Evolutionary conservation across 805 yeast genomes (phyloP), one percentile per base, ranked within the genome.

Genomic region (Metschnikowia sp.): DNA sequence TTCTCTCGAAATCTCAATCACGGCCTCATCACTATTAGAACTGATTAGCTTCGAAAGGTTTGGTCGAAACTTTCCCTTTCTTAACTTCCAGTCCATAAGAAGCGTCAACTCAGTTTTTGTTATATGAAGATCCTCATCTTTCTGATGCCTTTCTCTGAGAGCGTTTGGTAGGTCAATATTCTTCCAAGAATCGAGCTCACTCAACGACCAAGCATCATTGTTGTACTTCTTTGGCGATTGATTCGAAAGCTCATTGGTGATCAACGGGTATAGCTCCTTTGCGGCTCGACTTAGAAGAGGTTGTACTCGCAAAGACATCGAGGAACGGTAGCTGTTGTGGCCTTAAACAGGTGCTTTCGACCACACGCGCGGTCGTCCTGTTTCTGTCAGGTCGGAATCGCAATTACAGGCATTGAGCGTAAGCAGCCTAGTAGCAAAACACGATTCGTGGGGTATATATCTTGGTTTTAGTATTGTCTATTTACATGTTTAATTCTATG

Each of bases 1-100:
- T 11, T 47, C 54, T 22, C 49, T 50, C 1, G 79, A 68, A 12
- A 56, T 52, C 4, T 47, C 45, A 39, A 58, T 53, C n/a, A 75
- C 76, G 8, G 39, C 42, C 1, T 57, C 55, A 0, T 49, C 58
- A 7, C 58, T 63, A 51, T 76, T 76, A 10, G 74, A 65, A 36
- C 54, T 57, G 29, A 76, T 72, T 31, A 75, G 57, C 42, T 72
- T 74, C 15, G 70, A 71, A 10, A 76, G 61, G 2, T 68, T 65
- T 3, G 80, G 77, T 22, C 81, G 59, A 50, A 71, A 76, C 43
- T 72, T 75, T 1, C 66, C 66, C 40, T 56, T 59, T n/a, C 63
- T 61, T 38, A 76, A 64, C 42, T 76, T 76, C 81, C 80, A 76
- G 47, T 75, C 79, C 75, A 76, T 66, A 35, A 76, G 52, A 26